These are phyloP conservation scores for Starmerella riodocensis DNA, from an alignment of 805 yeast genomes.

Conservation along the genomic window DNA sequence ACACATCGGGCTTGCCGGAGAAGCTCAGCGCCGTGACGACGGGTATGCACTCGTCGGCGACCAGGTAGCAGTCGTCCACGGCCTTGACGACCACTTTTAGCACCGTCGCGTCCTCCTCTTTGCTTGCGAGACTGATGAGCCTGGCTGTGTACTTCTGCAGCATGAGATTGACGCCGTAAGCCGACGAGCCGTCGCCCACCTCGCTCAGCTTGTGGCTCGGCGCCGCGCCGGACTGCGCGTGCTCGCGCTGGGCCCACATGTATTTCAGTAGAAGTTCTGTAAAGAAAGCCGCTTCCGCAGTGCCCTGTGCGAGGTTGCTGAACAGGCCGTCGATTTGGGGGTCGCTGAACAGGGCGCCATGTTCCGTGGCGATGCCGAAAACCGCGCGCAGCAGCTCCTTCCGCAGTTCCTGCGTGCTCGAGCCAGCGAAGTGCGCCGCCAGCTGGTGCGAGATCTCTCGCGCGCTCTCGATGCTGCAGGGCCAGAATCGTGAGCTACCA, in stretches of 20 bases:
- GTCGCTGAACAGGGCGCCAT: not conserved
- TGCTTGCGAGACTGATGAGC: slow-evolving; percentile 3
- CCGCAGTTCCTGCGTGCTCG: not conserved
- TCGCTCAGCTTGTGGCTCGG: not conserved
- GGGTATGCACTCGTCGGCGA: slow-evolving; percentile 12
- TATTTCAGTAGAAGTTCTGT: not conserved
- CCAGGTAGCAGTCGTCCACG: slow-evolving; percentile 12
- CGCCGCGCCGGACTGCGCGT: not conserved
- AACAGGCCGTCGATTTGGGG: not conserved
- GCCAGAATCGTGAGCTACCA: slow-evolving; percentile 5
- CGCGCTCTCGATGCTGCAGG: not conserved
- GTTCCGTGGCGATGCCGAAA: not conserved
- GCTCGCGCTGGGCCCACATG: not conserved
- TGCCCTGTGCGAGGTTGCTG: not conserved
- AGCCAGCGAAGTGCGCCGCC: not conserved
- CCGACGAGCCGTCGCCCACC: not conserved
- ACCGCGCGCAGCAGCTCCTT: not conserved
- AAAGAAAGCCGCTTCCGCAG: not conserved
- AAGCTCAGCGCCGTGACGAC: slow-evolving; percentile 8
- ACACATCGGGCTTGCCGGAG: slow-evolving; percentile 1
- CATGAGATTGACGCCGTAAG: not conserved
- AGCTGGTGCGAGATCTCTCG: not conserved
- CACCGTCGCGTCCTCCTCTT: slow-evolving; percentile 4
- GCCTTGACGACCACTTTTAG: slow-evolving; percentile 13
- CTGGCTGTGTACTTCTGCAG: slow-evolving; percentile 9